Evolutionary conservation across 2,329 filamentous ascomycete genomes (phyloP), one percentile per base, ranked within the genome.

Genomic region (Cercospora nicotianae): DNA sequence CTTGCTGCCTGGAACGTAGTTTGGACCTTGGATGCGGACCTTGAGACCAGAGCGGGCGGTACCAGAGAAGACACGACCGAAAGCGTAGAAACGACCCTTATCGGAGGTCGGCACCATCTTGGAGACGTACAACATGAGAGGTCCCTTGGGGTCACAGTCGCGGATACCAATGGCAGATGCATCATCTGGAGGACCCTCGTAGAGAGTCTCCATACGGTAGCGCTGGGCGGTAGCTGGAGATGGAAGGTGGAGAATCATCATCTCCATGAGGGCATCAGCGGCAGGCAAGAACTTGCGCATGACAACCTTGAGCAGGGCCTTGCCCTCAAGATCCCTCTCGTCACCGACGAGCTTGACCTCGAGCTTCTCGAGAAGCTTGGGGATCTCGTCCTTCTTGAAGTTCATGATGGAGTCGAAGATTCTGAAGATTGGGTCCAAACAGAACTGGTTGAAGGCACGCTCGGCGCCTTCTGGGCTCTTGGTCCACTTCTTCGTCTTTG

Each of bases 61-160:
- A 91, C 95, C 95, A 77, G 95, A 87, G 89, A 98, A 99, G 86
- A 99, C 95, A 96, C 95, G 95, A 86, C 95, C 95, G 87, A 99
- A 99, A 83, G 95, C 95, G 87, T 97, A 99, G 93, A 99, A 99
- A 86, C 95, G 94, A 85, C 95, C 95, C 91, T 97, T 98, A 82
- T 99, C 95, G 79, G 93, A 96, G 77, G 95, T 99, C 79, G 95
- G 95, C 80, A 99, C 95, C 95, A 99, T 99, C 93, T 99, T 99
- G 84, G 95, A 99, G 83, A 99, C 94, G 91, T 99, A 99, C 77
- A 98, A 88, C 95, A 99, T 99, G 84, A 99, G 95, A 79, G 94
- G 92, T 83, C 89, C 95, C 87, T 97, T 96, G 84, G 94, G 88
- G 83, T 99, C 93, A 83, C 95, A 98, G 88, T 98, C 93, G 79